Conservation (phyloP, 2,329 filamentous ascomycete species). For the Didymellaceae sp. region DNA sequence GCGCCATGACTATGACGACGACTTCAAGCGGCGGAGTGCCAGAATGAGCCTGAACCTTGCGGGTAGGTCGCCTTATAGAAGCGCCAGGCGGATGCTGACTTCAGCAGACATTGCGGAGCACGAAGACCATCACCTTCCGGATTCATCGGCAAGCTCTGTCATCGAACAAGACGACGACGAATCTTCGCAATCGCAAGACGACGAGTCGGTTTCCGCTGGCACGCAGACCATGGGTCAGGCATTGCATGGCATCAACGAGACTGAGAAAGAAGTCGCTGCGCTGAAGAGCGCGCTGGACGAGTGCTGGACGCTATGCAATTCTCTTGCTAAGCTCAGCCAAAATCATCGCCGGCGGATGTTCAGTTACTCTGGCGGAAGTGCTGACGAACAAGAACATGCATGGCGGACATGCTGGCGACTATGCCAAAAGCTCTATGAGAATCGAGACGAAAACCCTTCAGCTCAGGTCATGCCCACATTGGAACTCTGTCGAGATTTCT, state of each 20-base stretch:
- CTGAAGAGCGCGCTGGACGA: constrained; percentile 81
- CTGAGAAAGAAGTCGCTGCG: constrained; percentile 69
- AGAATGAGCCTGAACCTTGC: constrained; percentile 78
- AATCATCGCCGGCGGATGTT: constrained; percentile 82
- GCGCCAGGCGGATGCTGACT: constrained; percentile 32
- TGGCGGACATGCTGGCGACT: constrained; percentile 96
- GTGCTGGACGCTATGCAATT: constrained; percentile 95
- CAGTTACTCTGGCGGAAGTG: constrained; percentile 70
- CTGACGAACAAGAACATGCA: constrained; percentile 81
- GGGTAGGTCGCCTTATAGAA: constrained; percentile 59
- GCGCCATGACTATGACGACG: constrained; percentile 72
- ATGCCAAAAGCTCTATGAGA: constrained; percentile 87
- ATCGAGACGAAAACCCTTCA: constrained; percentile 72
- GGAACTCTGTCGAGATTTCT: constrained; percentile 90
- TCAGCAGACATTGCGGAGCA: constrained; percentile 55
- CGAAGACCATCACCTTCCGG: constrained; percentile 45
- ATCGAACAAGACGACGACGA: constrained; percentile 44
- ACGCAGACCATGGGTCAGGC: constrained; percentile 56
- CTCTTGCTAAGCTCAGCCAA: constrained; percentile 82
- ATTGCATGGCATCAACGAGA: constrained; percentile 63
- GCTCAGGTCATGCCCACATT: constrained; percentile 76
- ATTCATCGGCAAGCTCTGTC: constrained; percentile 38
- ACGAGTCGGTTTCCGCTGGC: constrained; percentile 28
- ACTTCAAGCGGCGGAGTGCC: constrained; percentile 58
- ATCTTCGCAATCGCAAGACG: constrained; percentile 43